These are phyloP conservation scores for Prunus padus DNA, from an alignment of 306 rosid genomes.

Conservation along the genomic window DNA sequence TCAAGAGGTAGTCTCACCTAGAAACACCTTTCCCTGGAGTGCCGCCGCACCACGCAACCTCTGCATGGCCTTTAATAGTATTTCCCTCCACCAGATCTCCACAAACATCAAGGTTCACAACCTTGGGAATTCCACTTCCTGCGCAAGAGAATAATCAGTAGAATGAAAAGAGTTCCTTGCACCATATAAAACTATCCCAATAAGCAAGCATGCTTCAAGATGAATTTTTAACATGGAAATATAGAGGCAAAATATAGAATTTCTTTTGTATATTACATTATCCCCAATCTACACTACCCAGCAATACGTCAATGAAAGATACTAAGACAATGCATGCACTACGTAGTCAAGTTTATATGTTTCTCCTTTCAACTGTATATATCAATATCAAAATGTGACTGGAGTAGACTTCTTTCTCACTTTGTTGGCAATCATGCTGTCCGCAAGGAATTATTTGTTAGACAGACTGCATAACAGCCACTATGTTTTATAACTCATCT, in stretches of 20 bases:
- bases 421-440: background rate
- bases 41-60: constrained; percentile 98
- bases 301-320: background rate
- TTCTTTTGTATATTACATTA: background rate
- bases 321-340: too few species aligned
- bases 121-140: constrained; percentile 91
- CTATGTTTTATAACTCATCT: background rate
- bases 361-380: background rate
- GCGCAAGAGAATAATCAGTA: constrained; percentile 23
- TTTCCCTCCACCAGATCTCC: constrained; percentile 92
- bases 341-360: background rate
- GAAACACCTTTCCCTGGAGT: constrained; percentile 94
- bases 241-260: background rate
- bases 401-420: background rate
- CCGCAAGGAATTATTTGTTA: background rate
- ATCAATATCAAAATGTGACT: background rate
- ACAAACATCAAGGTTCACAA: constrained; percentile 69
- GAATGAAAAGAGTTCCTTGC: constrained; percentile 10
- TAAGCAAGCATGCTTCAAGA: constrained; percentile 12
- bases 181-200: constrained; percentile 19
- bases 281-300: background rate
- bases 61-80: constrained; percentile 66
- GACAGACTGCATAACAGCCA: background rate
- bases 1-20: constrained; percentile 58
- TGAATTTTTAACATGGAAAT: background rate